phyloP scores from a whole-genome alignment of 768 basidiomycete genomes.

The Suillus occidentalis region DNA sequence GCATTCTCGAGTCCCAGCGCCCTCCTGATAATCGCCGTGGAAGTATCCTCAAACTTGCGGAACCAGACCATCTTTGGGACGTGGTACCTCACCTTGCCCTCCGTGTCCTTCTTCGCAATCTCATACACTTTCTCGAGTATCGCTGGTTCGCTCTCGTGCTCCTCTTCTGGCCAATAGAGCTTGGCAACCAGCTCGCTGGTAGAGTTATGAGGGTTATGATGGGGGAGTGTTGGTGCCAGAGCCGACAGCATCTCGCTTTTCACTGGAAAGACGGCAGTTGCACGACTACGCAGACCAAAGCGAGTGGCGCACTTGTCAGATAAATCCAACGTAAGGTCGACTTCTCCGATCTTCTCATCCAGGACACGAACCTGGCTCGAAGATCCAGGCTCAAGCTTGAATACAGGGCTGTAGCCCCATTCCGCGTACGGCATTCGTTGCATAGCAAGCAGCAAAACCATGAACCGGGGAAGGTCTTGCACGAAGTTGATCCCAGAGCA shows the following conservation, averaged over 20 bases:
- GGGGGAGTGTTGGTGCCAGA: neutral
- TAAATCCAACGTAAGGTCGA: neutral
- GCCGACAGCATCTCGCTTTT: neutral
- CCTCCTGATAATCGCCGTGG: neutral
- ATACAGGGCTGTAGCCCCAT: conserved; percentile 13
- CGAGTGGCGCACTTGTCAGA: neutral
- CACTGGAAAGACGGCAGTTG: conserved; percentile 12
- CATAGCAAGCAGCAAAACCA: conserved; percentile 12
- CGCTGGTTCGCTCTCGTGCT: neutral
- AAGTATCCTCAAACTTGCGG: conserved; percentile 2
- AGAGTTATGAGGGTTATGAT: neutral
- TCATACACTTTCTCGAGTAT: neutral
- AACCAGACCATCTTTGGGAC: neutral
- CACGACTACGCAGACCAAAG: conserved; percentile 9
- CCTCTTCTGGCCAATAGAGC: neutral
- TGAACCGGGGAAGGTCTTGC: conserved; percentile 15
- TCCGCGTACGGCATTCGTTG: conserved; percentile 11
- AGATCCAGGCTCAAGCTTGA: neutral
- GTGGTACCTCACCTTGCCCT: neutral
- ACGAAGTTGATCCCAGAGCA: conserved; percentile 16
- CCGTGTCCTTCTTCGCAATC: neutral
- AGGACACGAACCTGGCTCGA: neutral
- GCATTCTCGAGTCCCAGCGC: neutral
- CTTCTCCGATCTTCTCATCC: neutral
- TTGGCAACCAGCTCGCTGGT: neutral